Evolutionary conservation across 2,329 filamentous ascomycete species (phyloP), one percentile per base, ranked within the genome.

Genomic region (Rosellinia necatrix): DNA sequence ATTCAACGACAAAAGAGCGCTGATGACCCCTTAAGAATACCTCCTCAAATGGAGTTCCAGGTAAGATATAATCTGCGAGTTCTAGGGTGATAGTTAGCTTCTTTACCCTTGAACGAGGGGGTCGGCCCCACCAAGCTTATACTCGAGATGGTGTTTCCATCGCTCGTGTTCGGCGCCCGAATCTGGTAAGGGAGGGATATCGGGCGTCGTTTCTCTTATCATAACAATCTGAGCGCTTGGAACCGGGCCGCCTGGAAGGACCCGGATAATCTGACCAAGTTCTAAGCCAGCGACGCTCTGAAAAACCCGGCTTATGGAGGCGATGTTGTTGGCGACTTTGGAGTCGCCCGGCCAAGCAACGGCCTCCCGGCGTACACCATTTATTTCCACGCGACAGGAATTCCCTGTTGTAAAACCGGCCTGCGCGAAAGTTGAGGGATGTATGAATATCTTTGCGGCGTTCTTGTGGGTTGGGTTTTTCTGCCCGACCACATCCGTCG

Each of bases 271-370:
- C 44, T 92, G 89, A 13, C 85, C 86, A 3, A 94, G 77, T 58
- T 88, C 87, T 64, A 96, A 82, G 1, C 84, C 84, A 63, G 89
- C 89, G 6, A 84, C 81, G 30, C 89, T 87, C 60, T 90, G 87
- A 50, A 96, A 84, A 5, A 84, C 79, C 60, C 90, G 87, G 19
- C 90, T 87, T 76, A 90, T 84, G 77, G 92, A 81, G 46, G 89
- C 77, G 53, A 91, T 79, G 60, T 87, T 82, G 62, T 84, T 84
- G 67, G 86, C 82, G 63, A 91, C 56, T 69, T 87, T 81, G 40
- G 80, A 78, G 2, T 79, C 76, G 13, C 80, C 71, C 0, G 76
- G 75, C 75, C 79, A 82, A 1, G 81, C 72, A 25, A 78, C 75
- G 4, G 79, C 81, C 63, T 82, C 77, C 13, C 76, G 72, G 22